Evolutionary conservation across 1,284 basidiomycete species (phyloP).

Genomic region (Phlebopus sp.): DNA sequence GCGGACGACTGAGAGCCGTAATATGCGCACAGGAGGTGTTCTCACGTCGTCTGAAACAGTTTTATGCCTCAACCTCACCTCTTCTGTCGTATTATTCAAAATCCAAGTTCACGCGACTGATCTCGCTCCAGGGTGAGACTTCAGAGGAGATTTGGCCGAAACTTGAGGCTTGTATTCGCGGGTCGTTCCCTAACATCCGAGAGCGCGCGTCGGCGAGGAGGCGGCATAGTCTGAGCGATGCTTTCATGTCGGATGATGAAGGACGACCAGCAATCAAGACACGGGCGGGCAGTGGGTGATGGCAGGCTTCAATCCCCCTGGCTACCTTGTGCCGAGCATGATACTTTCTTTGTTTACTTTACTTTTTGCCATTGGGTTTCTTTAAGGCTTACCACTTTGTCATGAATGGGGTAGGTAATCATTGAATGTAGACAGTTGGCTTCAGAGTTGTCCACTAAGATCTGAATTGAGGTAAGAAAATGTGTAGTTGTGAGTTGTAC

Average conservation of each 20-base stretch:
- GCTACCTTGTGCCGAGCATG: slow-evolving; percentile 37
- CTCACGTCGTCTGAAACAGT: slow-evolving; percentile 74
- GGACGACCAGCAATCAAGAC: slow-evolving; percentile 2
- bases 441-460: no score
- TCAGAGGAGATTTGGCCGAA: slow-evolving; percentile 94
- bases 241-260: slow-evolving; percentile 22
- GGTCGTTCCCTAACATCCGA: slow-evolving; percentile 55
- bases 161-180: slow-evolving; percentile 59
- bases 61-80: slow-evolving; percentile 87
- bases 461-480: no score
- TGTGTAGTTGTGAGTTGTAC: no score
- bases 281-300: slow-evolving; percentile 18
- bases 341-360: slow-evolving; percentile 62
- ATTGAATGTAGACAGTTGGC: neutral
- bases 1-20: slow-evolving; percentile 4
- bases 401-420: slow-evolving; percentile 3
- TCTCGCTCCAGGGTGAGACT: slow-evolving; percentile 76
- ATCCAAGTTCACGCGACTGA: slow-evolving; percentile 44
- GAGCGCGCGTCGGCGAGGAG: slow-evolving; percentile 47
- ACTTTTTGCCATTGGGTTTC: slow-evolving; percentile 39
- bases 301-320: neutral
- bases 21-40: slow-evolving; percentile 67
- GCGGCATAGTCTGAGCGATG: slow-evolving; percentile 50
- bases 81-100: slow-evolving; percentile 76
- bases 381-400: slow-evolving; percentile 12